Evolutionary conservation across 2,329 filamentous ascomycete species (phyloP), one percentile per base, ranked within the genome.

Genomic region (Diaporthe sp.): DNA sequence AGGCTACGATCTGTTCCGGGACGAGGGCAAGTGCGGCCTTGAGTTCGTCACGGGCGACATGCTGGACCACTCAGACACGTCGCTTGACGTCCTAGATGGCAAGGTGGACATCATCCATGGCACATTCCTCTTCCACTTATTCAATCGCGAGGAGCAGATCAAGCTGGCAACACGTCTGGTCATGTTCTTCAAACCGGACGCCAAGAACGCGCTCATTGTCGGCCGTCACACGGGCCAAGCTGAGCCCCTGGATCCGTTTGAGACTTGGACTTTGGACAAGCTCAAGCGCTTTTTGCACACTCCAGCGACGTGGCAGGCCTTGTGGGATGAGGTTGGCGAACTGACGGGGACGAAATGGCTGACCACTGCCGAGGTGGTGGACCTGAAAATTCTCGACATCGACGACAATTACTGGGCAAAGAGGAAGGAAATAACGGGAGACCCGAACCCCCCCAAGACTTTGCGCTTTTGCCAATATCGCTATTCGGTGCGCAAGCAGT

Each of bases 241-340:
- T 76, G 75, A 79, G 73, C 77, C 76, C 15, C 39, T 70, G 19
- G 68, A 75, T n/a, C 58, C 58, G 4, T 66, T 61, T 15, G 72
- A 71, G 66, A 71, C 76, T 47, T 53, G 74, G 17, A 70, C 65
- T 22, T 75, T 78, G 25, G 71, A 73, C 19, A 77, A 78, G 25
- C 61, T 78, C 65, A 78, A 75, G 59, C 78, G 81, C 25, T 87
- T 83, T 73, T 77, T 82, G 3, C 85, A 87, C 78, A 83, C 85
- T 69, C 77, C 80, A n/a, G 77, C 77, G 32, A 84, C 82, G 22
- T 85, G 86, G 82, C 83, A 84, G 77, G 78, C 75, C 50, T 75
- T 87, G 63, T 87, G 85, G 86, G 78, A 84, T 61, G 80, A 84
- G 59, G 83, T 86, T 39, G 83, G 83, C 2, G 71, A 66, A 37